Evolutionary conservation across 768 basidiomycete genomes (phyloP), one percentile per base, ranked within the genome.

Genomic region (Pulveroboletus sp.): DNA sequence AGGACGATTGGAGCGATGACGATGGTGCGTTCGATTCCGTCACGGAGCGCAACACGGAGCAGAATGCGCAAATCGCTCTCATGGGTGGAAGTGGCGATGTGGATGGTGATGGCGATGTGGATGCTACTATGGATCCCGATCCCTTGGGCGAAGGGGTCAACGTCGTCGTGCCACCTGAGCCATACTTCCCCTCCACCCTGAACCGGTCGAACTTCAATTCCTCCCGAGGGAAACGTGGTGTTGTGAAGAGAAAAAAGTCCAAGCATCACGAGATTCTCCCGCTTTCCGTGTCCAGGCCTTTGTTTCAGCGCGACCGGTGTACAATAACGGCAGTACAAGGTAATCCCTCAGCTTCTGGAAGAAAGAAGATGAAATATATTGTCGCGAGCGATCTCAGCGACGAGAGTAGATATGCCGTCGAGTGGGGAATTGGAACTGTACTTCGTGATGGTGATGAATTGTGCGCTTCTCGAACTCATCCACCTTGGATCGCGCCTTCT

Each of bases 401-500:
- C 57, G 95, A 99, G 71, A 86, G 84, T 68, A 76, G 86, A 29
- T 99, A 94, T 67, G 96, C 96, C 1, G 82, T 98, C 6, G 94
- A 98, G 67, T 99, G 95, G 96, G 92, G 89, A 10, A 94, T 98
- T 47, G 95, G 94, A 3, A 97, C 95, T 0, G 95, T 97, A 3
- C 72, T 96, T 52, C 73, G 93, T 53, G 93, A 97, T 68, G 95
- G 95, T 2, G 96, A 99, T 60, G 89, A 94, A 69, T 73, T 93
- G 84, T 81, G 46, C 45, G 74, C 64, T 17, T 53, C 26, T 42
- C 22, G 5, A 20, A 16, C 24, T 35, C 23, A 39, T 32, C 37
- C 34, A 26, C 39, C 35, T 58, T 17, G 9, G 9, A 31, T 43
- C 39, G 30, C 43, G 43, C 32, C 52, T 7, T 27, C 8, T 17